Base-by-base conservation (phyloP, 192 early-diverging fungal species). In the Pilobolus umbonatus region DNA sequence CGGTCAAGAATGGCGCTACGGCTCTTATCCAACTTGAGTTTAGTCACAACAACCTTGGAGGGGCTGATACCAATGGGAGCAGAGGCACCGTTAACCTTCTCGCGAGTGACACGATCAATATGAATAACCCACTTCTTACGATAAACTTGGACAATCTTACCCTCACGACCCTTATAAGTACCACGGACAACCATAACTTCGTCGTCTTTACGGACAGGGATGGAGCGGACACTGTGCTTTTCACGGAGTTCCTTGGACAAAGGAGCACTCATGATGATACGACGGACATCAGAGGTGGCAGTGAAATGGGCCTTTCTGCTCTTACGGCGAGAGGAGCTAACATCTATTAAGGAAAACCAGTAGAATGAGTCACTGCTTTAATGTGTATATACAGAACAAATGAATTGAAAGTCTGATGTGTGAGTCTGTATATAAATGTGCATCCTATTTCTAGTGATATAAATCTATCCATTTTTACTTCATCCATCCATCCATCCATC, bases 191-290 rank as follows among this genome's bases (percentile, higher is more conserved):
- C 85, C 60, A 83, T 79, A 61, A 99, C 96, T 84, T 97, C 96
- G 78, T 99, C 97, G 71, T 95, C 95, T 77, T 88, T 87, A 76
- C 94, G 92, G 72, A 99, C 85, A 60, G 97, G 96, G 72, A 99
- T 85, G 67, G 96, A 86, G 77, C 94, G 92, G 67, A 93, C 93
- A 62, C 88, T 80, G 90, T 98, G 80, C 86, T 97, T 93, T 74
- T 94, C 91, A 65, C 91, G 82, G 73, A 99, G 87, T 71, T 98
- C 97, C 94, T 99, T 99, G 76, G 89, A 91, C 76, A 99, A 86
- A 71, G 85, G 69, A 67, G 97, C 88, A 64, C 86, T 87, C 95
- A 99, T 94, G 79, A 98, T 94, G 83, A 88, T 90, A 75, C 93
- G 86, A 68, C 96, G 88, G 73, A 89, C 78, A 80, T 85, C 79